Base-by-base conservation (phyloP, 805 yeast species). In the Cyberlindnera galapagoensis region DNA sequence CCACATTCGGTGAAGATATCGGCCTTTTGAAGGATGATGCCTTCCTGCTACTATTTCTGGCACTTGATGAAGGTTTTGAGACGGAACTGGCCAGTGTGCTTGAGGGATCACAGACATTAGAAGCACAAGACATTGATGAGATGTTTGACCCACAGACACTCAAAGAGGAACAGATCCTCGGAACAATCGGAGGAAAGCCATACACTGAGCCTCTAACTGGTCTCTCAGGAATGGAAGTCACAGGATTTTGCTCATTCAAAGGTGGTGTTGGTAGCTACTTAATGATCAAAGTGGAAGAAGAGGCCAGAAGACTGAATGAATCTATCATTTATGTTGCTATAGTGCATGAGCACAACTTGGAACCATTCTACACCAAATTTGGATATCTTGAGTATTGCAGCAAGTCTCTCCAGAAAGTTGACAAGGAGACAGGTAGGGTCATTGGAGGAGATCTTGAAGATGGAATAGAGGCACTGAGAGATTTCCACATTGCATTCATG, bases 401-500 rank as follows among this genome's bases (percentile, higher is more conserved):
- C 12, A 36, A 26, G 18, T 15, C 19, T 1, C 11, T 34, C 6
- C 43, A 43, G 17, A 20, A 21, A 9, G 30, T 49, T 8, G 45
- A 46, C 25, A n/a, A n/a, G n/a, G 42, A 34, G 13, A 39, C 34
- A 2, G 54, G 53, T 3, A 18, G 21, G 2, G 47, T 47, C 3
- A 18, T 33, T n/a, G 39, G 43, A n/a, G 41, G 40, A 0, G 28
- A 21, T 3, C 33, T 47, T 5, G 52, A 47, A 25, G 42, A 42
- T 25, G 49, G 42, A 2, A 31, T 46, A 8, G 39, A 36, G 15
- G 54, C 54, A 3, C 22, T 25, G 6, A 25, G 33, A 15, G 40
- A 38, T 22, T 49, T 46, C 41, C 49, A 47, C 18, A 36, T 47
- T 11, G 44, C 43, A 1, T 42, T 38, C 28, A 18, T 49, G 28